Base-by-base conservation (phyloP, 192 early-diverging fungal genomes). In the Spizellomyces punctatus region DNA sequence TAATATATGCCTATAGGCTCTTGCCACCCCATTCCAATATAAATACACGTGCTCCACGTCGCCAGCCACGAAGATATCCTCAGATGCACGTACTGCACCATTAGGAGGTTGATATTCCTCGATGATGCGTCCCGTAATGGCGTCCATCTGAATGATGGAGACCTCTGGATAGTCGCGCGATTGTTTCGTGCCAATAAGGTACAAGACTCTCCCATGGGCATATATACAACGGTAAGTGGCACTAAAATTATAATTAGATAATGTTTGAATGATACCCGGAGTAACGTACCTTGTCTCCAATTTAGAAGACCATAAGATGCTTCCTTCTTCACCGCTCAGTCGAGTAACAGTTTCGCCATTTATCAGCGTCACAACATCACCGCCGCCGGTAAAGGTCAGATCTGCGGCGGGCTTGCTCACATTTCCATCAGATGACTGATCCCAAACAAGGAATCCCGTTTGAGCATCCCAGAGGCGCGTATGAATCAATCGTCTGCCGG, bases 371-470 rank as follows among this genome's bases (percentile, higher is more conserved):
- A 76, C n/a, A 27, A 64, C 56, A 56, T 63, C 60, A 5, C 47
- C 59, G 42, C 16, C 22, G 45, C 72, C 64, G 47, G 72, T 6
- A 45, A 60, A 47, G 10, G 64, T 58, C 27, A 68, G 64, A 55
- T 48, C 80, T 73, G 58, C 45, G 5, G 9, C n/a, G 4, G 44
- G 46, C 36, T 58, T 10, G 10, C 12, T 21, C n/a, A 17, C 1
- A 49, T 59, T 36, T 45, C 48, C 74, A 43, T 66, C 73, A n/a
- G 71, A 60, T 10, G 72, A 48, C 10, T 76, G 76, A 44, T 86
- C 85, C 82, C 80, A 83, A 56, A 78, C 42, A 9, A 80, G 17
- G 27, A 76, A 77, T 42, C 85, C 86, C 42, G 79, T 71, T 60
- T 75, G 65, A 17, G 76, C 57, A 44, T 83, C 79, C 72, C 82